Base-by-base conservation (phyloP, 768 basidiomycete genomes). In the Boletus speciosus region DNA sequence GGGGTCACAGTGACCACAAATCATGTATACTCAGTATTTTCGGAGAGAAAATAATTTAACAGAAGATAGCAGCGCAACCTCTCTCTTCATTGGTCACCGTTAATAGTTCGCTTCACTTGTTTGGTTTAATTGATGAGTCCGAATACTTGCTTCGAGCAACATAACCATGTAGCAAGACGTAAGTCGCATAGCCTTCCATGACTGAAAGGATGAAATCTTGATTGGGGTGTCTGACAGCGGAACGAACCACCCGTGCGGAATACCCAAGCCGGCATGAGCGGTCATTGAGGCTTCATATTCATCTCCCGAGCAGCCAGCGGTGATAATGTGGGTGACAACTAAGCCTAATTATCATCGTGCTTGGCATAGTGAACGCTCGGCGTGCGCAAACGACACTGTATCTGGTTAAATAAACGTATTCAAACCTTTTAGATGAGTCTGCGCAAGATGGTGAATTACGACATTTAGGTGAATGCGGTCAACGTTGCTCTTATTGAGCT, bases 271-370 rank as follows among this genome's bases (percentile, higher is more conserved):
- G 34, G 64, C 72, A 60, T 66, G 73, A 68, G 66, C 52, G 76
- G 82, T 80, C 85, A 84, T 78, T 71, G 61, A 66, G 57, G 79
- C 78, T 85, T 83, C 84, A 73, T 59, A 74, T 77, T 59, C 43
- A 71, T 80, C 53, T 80, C 54, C 71, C 78, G 69, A 65, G 67
- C 51, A 19, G 59, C 65, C 40, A 54, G 51, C 71, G 73, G 69
- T 71, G 71, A 71, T 74, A 74, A 72, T 65, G 76, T 75, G 65
- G 67, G 47, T 16, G 47, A 51, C 57, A 60, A 56, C 32, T 59
- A 53, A 57, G 42, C 59, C 59, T 70, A 70, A 71, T 73, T 71
- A 74, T 67, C 71, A 72, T 65, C 76, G 66, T 58, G 54, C 61
- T 55, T 38, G 48, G 55, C 54, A 42, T 49, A 19, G n/a, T n/a